These are phyloP conservation scores for Amphichorda felina DNA, from an alignment of 2,329 filamentous ascomycete genomes.

Conservation along the genomic window DNA sequence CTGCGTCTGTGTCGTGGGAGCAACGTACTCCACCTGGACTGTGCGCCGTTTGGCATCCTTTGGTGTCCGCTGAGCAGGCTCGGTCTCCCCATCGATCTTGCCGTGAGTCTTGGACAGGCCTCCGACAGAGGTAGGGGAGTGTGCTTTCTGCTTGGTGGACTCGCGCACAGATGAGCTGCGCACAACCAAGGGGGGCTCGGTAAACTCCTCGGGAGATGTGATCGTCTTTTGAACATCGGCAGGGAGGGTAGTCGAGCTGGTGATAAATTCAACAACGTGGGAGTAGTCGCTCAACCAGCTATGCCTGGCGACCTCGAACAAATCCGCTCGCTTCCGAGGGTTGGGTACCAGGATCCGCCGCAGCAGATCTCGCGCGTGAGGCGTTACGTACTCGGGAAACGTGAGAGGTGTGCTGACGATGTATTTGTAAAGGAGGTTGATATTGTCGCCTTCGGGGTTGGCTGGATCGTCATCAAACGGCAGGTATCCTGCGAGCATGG, in stretches of 20 bases:
- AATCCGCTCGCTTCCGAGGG: slow-evolving; percentile 83
- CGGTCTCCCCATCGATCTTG: slow-evolving; percentile 53
- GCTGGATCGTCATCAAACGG: slow-evolving; percentile 97
- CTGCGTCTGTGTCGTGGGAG: slow-evolving; percentile 75
- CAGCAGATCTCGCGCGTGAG: slow-evolving; percentile 85
- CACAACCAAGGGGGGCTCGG: slow-evolving; percentile 52
- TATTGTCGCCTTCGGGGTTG: slow-evolving; percentile 97
- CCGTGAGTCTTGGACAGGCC: slow-evolving; percentile 64
- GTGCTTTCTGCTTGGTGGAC: slow-evolving; percentile 55
- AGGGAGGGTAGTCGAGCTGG: slow-evolving; percentile 82
- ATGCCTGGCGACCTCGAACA: slow-evolving; percentile 94
- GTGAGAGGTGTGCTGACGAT: slow-evolving; percentile 95
- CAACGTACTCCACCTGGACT: slow-evolving; percentile 95
- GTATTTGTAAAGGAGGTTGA: slow-evolving; percentile 98
- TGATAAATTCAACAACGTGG: slow-evolving; percentile 94
- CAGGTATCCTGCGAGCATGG: slow-evolving; percentile 94
- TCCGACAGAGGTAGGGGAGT: slow-evolving; percentile 35
- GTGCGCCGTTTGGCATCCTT: slow-evolving; percentile 88
- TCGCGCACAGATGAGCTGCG: slow-evolving; percentile 90
- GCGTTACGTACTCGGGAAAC: slow-evolving; percentile 97
- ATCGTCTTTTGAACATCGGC: slow-evolving; percentile 76
- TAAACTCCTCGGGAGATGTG: slow-evolving; percentile 44
- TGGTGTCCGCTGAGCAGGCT: slow-evolving; percentile 48
- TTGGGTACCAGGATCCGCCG: slow-evolving; percentile 91
- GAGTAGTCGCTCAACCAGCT: slow-evolving; percentile 97